Conservation (phyloP, 148 eudicot species). For the Tetragonia tetragonoides region DNA sequence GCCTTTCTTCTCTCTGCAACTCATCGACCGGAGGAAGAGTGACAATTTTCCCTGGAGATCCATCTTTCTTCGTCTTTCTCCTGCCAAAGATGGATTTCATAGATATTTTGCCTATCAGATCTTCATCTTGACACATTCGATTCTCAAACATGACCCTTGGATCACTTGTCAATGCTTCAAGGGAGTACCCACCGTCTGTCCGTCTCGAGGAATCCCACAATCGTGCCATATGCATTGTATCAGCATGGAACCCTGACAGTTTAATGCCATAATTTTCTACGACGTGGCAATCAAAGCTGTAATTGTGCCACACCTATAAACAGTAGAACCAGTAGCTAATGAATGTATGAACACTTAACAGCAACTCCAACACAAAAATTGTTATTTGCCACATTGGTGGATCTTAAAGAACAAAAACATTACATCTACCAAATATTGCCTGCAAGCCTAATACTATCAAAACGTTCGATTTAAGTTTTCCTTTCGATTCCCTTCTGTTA, state of each 20-base stretch:
- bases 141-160: constrained; percentile 48
- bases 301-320: constrained; percentile 98
- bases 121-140: constrained; percentile 34
- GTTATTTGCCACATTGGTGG: background rate
- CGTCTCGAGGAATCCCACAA: constrained; percentile 89
- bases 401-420: background rate
- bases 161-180: constrained; percentile 86
- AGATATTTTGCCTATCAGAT: constrained; percentile 73
- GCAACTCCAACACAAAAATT: background rate
- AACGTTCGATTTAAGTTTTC: too few relatives aligned
- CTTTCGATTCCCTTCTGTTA: background rate
- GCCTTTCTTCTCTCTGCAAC: constrained; percentile 66
- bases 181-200: constrained; percentile 84
- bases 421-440: background rate
- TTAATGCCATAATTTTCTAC: constrained; percentile 80
- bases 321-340: constrained; percentile 8
- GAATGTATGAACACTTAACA: constrained; percentile 1
- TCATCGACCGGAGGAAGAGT: constrained; percentile 78
- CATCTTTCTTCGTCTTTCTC: constrained; percentile 78
- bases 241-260: constrained; percentile 89
- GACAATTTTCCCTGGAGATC: constrained; percentile 73
- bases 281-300: constrained; percentile 94
- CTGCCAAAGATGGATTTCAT: constrained; percentile 89
- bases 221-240: constrained; percentile 99
- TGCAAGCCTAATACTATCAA: background rate